phyloP scores from a whole-genome alignment of 169 alveolate species.

The Plasmodium fragile region DNA sequence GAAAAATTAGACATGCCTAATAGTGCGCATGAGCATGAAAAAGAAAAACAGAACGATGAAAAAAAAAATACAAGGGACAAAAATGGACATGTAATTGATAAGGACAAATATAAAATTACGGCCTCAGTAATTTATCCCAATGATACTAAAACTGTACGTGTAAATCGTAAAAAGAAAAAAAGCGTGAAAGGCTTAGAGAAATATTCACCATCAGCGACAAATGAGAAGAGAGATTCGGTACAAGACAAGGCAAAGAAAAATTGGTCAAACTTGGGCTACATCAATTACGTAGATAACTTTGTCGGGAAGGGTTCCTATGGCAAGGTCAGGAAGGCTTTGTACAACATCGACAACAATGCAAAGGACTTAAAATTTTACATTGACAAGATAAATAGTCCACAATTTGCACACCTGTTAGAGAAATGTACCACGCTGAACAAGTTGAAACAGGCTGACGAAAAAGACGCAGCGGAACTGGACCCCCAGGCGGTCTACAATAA shows the following conservation, averaged over 20 bases:
- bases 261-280: constrained; percentile 59
- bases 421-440: not conserved
- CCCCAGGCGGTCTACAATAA: not conserved
- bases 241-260: constrained; percentile 14
- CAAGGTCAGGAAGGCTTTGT: constrained; percentile 57
- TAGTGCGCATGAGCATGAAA: not conserved
- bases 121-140: constrained; percentile 51
- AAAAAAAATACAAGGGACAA: not conserved
- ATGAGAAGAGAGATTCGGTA: constrained; percentile 28
- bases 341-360: constrained; percentile 31
- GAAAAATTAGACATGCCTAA: not conserved
- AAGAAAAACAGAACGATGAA: not conserved
- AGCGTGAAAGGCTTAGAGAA: constrained; percentile 12
- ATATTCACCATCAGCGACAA: constrained; percentile 45
- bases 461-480: not conserved
- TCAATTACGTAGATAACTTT: constrained; percentile 44
- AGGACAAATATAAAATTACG: constrained; percentile 20
- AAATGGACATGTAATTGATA: constrained; percentile 16
- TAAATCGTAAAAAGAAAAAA: constrained; percentile 22
- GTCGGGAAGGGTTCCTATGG: constrained; percentile 74
- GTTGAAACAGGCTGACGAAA: not conserved
- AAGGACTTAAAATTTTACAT: constrained; percentile 62
- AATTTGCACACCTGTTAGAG: constrained; percentile 24
- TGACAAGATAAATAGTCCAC: constrained; percentile 45
- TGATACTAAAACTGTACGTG: constrained; percentile 13